These are phyloP conservation scores for Marchantia paleacea DNA, from an alignment of 225 moss, liverwort and hornwort species.

Conservation along the genomic window DNA sequence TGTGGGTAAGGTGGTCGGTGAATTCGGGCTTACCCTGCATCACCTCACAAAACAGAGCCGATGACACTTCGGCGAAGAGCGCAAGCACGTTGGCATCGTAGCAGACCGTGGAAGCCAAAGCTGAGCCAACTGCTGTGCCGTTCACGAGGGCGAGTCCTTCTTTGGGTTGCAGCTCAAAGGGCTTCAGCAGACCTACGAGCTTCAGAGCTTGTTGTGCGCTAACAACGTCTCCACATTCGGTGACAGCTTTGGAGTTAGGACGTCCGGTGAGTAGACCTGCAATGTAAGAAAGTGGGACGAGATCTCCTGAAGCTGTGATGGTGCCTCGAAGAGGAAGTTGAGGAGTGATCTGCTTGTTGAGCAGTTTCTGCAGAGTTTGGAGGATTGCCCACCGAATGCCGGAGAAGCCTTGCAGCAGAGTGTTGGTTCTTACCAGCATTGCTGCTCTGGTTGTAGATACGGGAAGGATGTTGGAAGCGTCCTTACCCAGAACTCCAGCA, in stretches of 20 bases:
- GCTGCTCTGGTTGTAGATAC: conserved; percentile 24
- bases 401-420: conserved; percentile 26
- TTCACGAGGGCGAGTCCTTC: conserved; percentile 37
- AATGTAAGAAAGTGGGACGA: conserved; percentile 65
- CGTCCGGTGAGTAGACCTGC: conserved; percentile 40
- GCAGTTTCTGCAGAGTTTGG: conserved; percentile 40
- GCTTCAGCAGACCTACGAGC: conserved; percentile 30
- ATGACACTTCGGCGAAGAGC: conserved; percentile 26
- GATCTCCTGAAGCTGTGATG: conserved; percentile 61
- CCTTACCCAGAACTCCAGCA: conserved; percentile 26
- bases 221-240: conserved; percentile 21
- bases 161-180: conserved; percentile 38
- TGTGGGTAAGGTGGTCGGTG: conserved; percentile 47
- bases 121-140: conserved; percentile 35
- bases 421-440: conserved; percentile 30
- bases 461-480: conserved; percentile 13
- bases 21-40: conserved; percentile 49
- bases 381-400: conserved; percentile 29
- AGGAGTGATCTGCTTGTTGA: conserved; percentile 60
- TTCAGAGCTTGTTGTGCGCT: conserved; percentile 26
- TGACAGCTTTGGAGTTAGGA: conserved; percentile 36
- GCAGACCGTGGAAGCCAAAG: conserved; percentile 32
- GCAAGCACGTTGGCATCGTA: conserved; percentile 37
- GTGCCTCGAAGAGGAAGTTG: conserved; percentile 58
- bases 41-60: conserved; percentile 46